These are phyloP conservation scores for Cercophora samala DNA, from an alignment of 495 filamentous ascomycete species.

Conservation along the genomic window DNA sequence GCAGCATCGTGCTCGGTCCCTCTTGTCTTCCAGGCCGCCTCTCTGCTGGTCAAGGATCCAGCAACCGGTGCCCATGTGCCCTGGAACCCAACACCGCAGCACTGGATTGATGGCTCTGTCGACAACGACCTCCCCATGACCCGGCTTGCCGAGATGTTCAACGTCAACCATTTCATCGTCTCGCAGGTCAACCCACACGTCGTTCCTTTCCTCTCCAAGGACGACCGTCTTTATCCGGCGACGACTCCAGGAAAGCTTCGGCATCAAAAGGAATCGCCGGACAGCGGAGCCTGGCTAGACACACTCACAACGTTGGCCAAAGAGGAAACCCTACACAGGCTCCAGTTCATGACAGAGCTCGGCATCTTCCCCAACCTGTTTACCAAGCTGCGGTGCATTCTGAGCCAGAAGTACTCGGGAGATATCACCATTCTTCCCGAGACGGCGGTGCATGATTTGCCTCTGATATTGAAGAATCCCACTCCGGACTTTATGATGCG, in stretches of 20 bases:
- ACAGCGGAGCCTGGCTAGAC: constrained; percentile 57
- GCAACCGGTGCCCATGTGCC: constrained; percentile 70
- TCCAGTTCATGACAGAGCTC: constrained; percentile 76
- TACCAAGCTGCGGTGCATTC: constrained; percentile 73
- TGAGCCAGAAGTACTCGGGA: constrained; percentile 90
- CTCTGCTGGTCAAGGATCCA: constrained; percentile 80
- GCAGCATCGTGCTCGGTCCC: constrained; percentile 93
- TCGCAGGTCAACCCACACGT: constrained; percentile 96
- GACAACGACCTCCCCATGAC: constrained; percentile 94
- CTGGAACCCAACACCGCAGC: constrained; percentile 79
- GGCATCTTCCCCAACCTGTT: constrained; percentile 78
- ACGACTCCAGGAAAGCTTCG: constrained; percentile 41
- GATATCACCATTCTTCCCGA: constrained; percentile 92
- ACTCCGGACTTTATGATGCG: constrained; percentile 82
- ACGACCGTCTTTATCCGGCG: constrained; percentile 54
- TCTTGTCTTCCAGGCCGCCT: constrained; percentile 72
- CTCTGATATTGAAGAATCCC: constrained; percentile 78
- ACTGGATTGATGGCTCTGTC: constrained; percentile 90
- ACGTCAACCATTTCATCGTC: constrained; percentile 97
- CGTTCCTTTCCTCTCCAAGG: constrained; percentile 76
- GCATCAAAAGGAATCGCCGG: constrained; percentile 22
- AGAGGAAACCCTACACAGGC: constrained; percentile 73
- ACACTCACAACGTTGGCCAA: constrained; percentile 72
- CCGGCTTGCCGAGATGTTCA: constrained; percentile 89
- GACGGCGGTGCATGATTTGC: constrained; percentile 69